phyloP scores from a whole-genome alignment of 1,284 basidiomycete genomes.

The Bondarzewia mesenterica region DNA sequence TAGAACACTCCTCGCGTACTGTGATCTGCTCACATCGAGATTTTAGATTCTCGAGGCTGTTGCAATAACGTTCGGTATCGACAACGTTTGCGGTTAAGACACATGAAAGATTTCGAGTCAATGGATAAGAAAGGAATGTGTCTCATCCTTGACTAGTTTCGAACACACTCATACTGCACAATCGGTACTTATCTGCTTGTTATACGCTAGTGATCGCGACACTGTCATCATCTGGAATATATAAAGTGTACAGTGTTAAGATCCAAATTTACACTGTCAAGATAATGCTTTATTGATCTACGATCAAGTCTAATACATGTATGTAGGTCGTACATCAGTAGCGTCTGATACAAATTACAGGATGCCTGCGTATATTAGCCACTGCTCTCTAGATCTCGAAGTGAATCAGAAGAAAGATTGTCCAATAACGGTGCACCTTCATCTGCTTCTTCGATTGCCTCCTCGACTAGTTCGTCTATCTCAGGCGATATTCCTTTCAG shows the following conservation, averaged over 20 bases:
- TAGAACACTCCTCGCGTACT: background rate
- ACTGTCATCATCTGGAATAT: no score
- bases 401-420: constrained; percentile 20
- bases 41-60: constrained; percentile 37
- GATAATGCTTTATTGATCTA: no score
- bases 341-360: no score
- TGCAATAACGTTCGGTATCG: constrained; percentile 50
- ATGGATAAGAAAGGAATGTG: constrained; percentile 1
- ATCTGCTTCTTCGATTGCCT: constrained; percentile 53
- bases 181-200: no score
- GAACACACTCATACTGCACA: no score
- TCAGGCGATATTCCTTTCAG: constrained; percentile 42
- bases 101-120: constrained; percentile 11
- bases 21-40: constrained; percentile 6
- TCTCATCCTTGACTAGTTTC: constrained; percentile 10
- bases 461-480: constrained; percentile 47
- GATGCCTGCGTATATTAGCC: no score
- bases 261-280: no score
- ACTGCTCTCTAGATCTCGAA: no score
- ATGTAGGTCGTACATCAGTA: no score
- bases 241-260: no score
- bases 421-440: constrained; percentile 56
- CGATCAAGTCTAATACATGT: no score
- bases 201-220: no score
- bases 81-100: constrained; percentile 32